Percentiles rank a stretch among this genome's conserved stretches.
Conservation (phyloP, 495 filamentous ascomycete species). For the Bacidia gigantensis region DNA sequence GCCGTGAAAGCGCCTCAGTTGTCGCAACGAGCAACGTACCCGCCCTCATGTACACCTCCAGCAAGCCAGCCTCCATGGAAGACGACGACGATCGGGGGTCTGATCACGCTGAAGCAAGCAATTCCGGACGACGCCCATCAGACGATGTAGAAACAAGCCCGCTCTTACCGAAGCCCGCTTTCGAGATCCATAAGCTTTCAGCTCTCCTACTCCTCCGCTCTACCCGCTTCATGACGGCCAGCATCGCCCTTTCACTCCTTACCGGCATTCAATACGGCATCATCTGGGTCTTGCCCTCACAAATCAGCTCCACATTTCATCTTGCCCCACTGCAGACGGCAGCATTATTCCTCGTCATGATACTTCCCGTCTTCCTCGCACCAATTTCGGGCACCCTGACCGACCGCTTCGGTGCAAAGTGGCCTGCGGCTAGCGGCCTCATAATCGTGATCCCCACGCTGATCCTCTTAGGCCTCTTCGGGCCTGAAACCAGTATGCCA, state of each 20-base stretch:
- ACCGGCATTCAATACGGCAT: neutral
- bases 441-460: neutral
- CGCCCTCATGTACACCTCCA: neutral
- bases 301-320: neutral
- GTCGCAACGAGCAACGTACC: neutral
- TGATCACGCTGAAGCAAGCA: neutral
- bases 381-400: neutral
- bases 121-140: neutral
- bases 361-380: neutral
- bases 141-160: neutral
- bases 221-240: neutral
- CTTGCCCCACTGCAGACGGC: neutral
- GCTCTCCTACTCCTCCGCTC: neutral
- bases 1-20: neutral
- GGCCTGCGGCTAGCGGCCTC: neutral
- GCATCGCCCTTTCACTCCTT: neutral
- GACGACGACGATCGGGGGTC: neutral
- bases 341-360: neutral
- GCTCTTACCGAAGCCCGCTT: neutral
- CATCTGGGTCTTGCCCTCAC: neutral
- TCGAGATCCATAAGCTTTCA: neutral
- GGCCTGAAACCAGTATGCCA: neutral
- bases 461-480: neutral
- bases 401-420: neutral
- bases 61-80: neutral